Evolutionary conservation across 352 stramenopile genomes (phyloP), one percentile per base, ranked within the genome.

Genomic region (Pythium rishiriense): DNA sequence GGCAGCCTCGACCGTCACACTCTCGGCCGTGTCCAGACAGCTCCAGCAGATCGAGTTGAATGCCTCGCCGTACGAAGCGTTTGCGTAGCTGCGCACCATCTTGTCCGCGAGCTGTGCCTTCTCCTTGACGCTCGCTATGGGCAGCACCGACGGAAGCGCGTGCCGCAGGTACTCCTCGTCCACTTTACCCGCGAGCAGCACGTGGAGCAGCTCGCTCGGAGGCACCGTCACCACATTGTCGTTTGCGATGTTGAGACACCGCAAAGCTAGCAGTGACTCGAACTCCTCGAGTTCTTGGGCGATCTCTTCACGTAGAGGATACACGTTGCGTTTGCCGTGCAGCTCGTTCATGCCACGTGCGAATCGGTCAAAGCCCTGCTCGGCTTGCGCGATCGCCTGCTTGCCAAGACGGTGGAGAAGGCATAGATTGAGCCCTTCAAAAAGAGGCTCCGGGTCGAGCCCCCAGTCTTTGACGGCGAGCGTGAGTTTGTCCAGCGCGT

Each of bases 1-100:
- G 0, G 79, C 79, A 15, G 85, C 79, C 63, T 91, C 81, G 14
- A 88, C 76, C 0, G 79, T 88, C 39, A 90, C 78, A 54, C 78
- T 81, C 55, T 90, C 85, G 3, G 78, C 68, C 19, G 74, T 72
- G 55, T 93, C 83, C 47, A 91, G 68, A 55, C 81, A 91, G 46
- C 83, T 91, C 77, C 73, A 84, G 70, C 79, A 90, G 33, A 91
- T 82, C n/a, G 68, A 29, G 57, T 81, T 87, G 56, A 88, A 73
- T 4, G 78, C 77, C 15, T 90, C 74, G 1, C 81, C 85, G 33
- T 89, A 88, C 17, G 66, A 56, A 0, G 66, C 52, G 31, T 86
- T 79, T 12, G 79, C 81, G 52, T 86, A 91, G 15, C 70, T 75
- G 4, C 52, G 47, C 0, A 89, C 61, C 62, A 91, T 77, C 49